Base-by-base conservation (phyloP, 352 stramenopile species). In the Blastocystis hominis region DNA sequence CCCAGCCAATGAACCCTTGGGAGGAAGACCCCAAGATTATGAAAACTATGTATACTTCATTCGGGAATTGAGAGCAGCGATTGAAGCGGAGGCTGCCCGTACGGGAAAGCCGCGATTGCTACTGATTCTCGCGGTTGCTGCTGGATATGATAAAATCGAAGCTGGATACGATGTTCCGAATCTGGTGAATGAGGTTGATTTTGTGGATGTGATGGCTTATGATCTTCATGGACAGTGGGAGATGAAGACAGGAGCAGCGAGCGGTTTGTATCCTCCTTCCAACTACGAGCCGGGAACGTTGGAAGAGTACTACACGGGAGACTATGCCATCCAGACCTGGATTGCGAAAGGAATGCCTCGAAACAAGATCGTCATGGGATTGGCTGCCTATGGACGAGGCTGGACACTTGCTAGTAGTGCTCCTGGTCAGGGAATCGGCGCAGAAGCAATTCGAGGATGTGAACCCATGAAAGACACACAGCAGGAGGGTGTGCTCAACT, bases 191-290 rank as follows among this genome's bases (percentile, higher is more conserved):
- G 42, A 84, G 20, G 59, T 84, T 3, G 72, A 84, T 34, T 84
- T 54, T 34, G 59, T 84, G 30, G 36, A 15, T 62, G 54, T 84
- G 36, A 84, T 84, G 72, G 70, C 72, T 20, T 84, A 84, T 34
- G 72, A 84, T 34, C 72, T 84, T 3, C 72, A 84, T 62, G 72
- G 72, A n/a, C 72, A 84, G 36, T 84, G 72, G 72, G 72, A 84
- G 46, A 55, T 36, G 30, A 70, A 70, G 54, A 84, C 72, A 5
- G 72, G 72, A 47, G 72, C 72, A 2, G n/a, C 72, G 20, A 84
- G 54, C 46, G 72, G 54, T 54, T 40, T 84, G 38, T 84, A 84
- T 62, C 72, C 72, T 59, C 72, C 72, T 17, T 34, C 17, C 13
- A 46, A 84, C 20, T 70, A 66, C 46, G 72, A 70, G 30, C 3